phyloP scores from a whole-genome alignment of 2,329 filamentous ascomycete species.

The Cryphonectria radicalis region DNA sequence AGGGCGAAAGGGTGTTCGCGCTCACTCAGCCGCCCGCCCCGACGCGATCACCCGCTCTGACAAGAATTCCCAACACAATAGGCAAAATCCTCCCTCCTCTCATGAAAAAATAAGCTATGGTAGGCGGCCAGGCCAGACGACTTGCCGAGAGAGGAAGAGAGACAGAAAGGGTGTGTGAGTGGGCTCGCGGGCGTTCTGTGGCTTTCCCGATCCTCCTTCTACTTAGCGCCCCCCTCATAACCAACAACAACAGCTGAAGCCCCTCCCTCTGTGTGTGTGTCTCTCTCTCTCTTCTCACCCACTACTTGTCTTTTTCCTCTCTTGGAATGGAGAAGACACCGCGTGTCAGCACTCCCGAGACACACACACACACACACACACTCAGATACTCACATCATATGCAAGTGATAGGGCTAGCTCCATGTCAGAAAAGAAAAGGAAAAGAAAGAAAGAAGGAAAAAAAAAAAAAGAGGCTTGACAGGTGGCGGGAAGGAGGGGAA shows the following conservation, averaged over 20 bases:
- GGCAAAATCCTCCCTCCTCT: too few relatives aligned
- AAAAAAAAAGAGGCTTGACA: background rate
- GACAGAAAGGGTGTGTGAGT: background rate
- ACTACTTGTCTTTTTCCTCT: background rate
- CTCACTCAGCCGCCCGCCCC: too few relatives aligned
- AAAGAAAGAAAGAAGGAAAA: background rate
- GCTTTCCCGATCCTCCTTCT: background rate
- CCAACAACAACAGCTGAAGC: background rate
- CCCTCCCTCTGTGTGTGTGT: too few relatives aligned
- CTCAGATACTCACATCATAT: background rate
- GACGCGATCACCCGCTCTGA: background rate
- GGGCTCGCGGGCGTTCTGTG: background rate
- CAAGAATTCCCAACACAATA: too few relatives aligned
- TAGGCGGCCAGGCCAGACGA: too few relatives aligned
- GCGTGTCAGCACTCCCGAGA: background rate
- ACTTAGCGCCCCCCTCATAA: background rate
- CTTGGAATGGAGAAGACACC: background rate
- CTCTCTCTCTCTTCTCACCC: background rate
- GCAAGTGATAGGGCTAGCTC: background rate
- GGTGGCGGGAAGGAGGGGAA: background rate
- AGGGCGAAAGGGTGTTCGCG: too few relatives aligned
- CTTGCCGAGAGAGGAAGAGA: background rate
- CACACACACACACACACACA: background rate
- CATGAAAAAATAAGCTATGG: too few relatives aligned
- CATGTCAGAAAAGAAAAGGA: background rate